These are phyloP conservation scores for Symbiodinium pilosum DNA, from an alignment of 73 alveolate genomes.

Conservation along the genomic window DNA sequence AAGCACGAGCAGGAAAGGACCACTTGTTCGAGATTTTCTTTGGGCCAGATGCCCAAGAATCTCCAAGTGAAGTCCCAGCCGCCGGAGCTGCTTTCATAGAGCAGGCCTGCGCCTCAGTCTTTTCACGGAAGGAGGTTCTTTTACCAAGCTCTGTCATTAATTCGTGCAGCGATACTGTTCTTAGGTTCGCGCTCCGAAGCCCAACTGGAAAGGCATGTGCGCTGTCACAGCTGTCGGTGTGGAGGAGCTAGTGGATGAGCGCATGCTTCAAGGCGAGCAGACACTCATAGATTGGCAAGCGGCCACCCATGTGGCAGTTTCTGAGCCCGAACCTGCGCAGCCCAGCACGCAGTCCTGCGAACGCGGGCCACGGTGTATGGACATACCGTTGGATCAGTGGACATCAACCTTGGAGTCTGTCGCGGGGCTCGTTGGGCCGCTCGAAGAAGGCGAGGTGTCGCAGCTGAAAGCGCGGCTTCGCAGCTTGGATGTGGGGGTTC, in stretches of 20 bases:
- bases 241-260: slow-evolving; percentile 85
- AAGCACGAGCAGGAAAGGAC: slow-evolving; percentile 50
- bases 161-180: too few relatives aligned
- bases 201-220: slow-evolving; percentile 93
- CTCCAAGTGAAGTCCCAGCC: background rate
- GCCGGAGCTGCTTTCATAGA: slow-evolving; percentile 71
- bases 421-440: background rate
- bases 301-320: slow-evolving; percentile 28
- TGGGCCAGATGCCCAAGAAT: slow-evolving; percentile 49
- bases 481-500: slow-evolving; percentile 36
- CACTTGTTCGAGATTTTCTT: slow-evolving; percentile 76
- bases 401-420: slow-evolving; percentile 14
- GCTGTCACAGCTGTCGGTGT: slow-evolving; percentile 91
- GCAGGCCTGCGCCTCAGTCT: slow-evolving; percentile 17
- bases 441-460: background rate
- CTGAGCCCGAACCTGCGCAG: background rate
- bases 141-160: too few relatives aligned
- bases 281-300: slow-evolving; percentile 85
- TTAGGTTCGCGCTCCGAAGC: slow-evolving; percentile 57
- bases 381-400: slow-evolving; percentile 54
- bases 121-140: too few relatives aligned
- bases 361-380: background rate
- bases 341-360: background rate
- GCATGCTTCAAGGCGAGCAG: slow-evolving; percentile 80
- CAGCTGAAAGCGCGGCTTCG: slow-evolving; percentile 40